Evolutionary conservation across 179 eudicot species (phyloP), one percentile per base, ranked within the genome.

Genomic region (Spinacia oleracea): DNA sequence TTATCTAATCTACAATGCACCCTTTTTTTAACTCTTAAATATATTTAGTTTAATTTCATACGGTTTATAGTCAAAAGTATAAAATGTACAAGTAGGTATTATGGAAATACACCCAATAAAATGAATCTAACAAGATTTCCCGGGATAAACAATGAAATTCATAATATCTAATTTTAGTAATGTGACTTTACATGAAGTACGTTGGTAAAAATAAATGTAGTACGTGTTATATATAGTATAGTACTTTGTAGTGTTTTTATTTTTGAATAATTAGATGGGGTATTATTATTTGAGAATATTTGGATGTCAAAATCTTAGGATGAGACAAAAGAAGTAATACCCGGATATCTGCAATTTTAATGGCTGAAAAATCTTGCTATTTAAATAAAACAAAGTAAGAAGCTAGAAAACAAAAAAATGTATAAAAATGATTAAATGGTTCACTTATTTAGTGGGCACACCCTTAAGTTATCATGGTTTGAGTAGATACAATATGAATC

Each of bases 321-420:
- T 66, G 70, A 29, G 81, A 82, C 81, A 78, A 67, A 51, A 51
- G 11, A 25, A 20, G 70, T 56, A 67, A 68, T 10, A 75, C 70
- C 65, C 70, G 60, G 78, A 81, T 65, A 73, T 81, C 78, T 77
- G 77, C 34, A 73, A 45, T 55, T 56, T 31, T 73, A 81, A 48
- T 73, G 78, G 83, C 7, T 43, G 18, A 38, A 15, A 58, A 67
- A 31, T 1, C 40, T 42, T 46, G n/a, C 4, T 9, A 38, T 35
- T 67, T 34, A 43, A 42, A 8, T 53, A 34, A 35, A 29, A 27
- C 2, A 23, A 58, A 29, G 3, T 42, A 1, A 11, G 32, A 55
- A 78, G n/a, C n/a, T n/a, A n/a, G 62, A 38, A 55, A 67, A 82
- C 76, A 78, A 82, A 66, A 16, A 38, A 43, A 31, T 69, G 43